Conservation (phyloP, 164 flowering plant species). For the Macadamia tetraphylla region DNA sequence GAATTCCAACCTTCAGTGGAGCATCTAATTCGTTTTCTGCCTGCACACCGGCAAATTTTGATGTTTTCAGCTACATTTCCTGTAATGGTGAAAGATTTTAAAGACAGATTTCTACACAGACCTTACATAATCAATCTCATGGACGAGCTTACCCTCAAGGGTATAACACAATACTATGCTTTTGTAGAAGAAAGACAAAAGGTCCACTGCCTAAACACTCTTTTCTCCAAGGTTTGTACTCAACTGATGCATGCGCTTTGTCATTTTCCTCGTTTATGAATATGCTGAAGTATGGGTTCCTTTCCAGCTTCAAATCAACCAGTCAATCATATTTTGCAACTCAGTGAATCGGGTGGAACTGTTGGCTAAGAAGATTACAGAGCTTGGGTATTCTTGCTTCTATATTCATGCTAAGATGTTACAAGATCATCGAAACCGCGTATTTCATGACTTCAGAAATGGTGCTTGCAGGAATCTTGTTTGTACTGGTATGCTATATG, state of each 20-base stretch:
- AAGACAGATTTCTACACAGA: constrained; percentile 57
- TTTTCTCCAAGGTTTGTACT: constrained; percentile 69
- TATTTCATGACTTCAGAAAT: constrained; percentile 85
- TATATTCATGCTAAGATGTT: constrained; percentile 90
- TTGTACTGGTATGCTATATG: constrained; percentile 52
- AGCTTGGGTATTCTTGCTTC: constrained; percentile 83
- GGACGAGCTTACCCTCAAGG: constrained; percentile 86
- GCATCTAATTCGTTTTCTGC: constrained; percentile 60
- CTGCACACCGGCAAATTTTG: constrained; percentile 58
- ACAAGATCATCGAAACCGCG: constrained; percentile 84
- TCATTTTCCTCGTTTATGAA: not conserved
- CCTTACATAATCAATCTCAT: constrained; percentile 75
- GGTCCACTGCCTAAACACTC: constrained; percentile 76
- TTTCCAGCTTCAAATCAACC: constrained; percentile 80
- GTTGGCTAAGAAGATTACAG: constrained; percentile 82
- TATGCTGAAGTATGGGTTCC: not conserved
- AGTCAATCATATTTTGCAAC: constrained; percentile 82
- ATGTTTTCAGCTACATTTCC: constrained; percentile 89
- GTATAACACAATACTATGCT: constrained; percentile 80
- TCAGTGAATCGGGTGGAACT: constrained; percentile 82
- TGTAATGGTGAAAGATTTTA: constrained; percentile 74
- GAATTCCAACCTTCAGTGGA: constrained; percentile 79
- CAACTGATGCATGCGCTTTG: not conserved
- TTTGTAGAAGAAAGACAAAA: constrained; percentile 88
- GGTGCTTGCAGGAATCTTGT: constrained; percentile 92